These are phyloP conservation scores for Excoecaria cochinchinensis DNA, from an alignment of 345 rosid genomes.

Conservation along the genomic window DNA sequence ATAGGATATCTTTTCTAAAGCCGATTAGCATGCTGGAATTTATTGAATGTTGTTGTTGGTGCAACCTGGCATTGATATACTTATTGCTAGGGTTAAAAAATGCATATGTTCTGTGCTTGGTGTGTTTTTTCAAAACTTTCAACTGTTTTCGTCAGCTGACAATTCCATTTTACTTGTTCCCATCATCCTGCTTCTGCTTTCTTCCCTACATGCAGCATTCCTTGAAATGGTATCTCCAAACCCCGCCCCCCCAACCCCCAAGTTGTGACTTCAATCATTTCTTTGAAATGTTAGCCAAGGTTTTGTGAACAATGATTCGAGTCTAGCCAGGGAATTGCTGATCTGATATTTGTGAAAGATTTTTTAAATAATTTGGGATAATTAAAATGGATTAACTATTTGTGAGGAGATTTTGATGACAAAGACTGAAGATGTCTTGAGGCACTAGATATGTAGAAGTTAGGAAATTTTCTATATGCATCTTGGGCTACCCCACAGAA, in stretches of 20 bases:
- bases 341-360: not conserved
- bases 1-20: not conserved
- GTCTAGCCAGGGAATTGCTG: too few relatives aligned
- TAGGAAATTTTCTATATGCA: not conserved
- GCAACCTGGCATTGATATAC: not conserved
- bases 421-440: too few relatives aligned
- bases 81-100: not conserved
- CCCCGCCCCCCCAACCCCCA: too few relatives aligned
- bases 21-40: not conserved
- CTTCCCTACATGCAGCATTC: too few relatives aligned
- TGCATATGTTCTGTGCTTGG: not conserved
- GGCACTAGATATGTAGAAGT: not conserved
- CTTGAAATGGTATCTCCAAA: too few relatives aligned
- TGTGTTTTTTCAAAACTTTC: not conserved
- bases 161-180: too few relatives aligned
- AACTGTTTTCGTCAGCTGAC: too few relatives aligned
- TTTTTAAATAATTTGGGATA: not conserved
- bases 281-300: too few relatives aligned
- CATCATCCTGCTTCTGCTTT: too few relatives aligned
- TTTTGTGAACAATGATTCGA: too few relatives aligned
- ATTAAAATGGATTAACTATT: not conserved
- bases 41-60: not conserved
- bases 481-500: not conserved
- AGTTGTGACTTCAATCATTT: too few relatives aligned
- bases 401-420: not conserved